These are phyloP conservation scores for Hibiscus syriacus DNA, from an alignment of 345 rosid genomes.

Conservation along the genomic window DNA sequence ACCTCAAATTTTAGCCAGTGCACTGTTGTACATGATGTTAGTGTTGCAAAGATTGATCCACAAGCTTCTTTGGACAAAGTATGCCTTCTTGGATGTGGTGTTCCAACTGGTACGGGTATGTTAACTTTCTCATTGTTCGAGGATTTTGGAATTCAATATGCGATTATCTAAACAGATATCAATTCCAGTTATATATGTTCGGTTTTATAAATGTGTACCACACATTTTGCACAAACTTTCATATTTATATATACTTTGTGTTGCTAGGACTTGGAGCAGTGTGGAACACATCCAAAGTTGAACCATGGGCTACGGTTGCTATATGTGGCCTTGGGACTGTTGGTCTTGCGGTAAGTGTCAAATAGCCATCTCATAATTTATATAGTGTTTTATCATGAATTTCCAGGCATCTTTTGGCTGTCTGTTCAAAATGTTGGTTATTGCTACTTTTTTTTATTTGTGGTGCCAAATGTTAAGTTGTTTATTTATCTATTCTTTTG, in stretches of 20 bases:
- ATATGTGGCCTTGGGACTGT: too few relatives aligned
- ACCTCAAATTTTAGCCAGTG: too few relatives aligned
- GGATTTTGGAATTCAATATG: neutral
- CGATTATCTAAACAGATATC: neutral
- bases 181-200: neutral
- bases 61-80: too few relatives aligned
- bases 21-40: too few relatives aligned
- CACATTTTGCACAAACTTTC: neutral
- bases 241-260: neutral
- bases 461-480: conserved; percentile 3
- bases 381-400: neutral
- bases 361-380: neutral
- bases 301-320: conserved; percentile 82
- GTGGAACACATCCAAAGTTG: conserved; percentile 97
- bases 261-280: conserved; percentile 89
- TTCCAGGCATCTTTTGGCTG: neutral
- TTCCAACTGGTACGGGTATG: conserved; percentile 70
- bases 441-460: neutral
- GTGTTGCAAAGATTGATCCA: too few relatives aligned
- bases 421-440: neutral
- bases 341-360: conserved; percentile 76
- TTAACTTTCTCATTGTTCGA: neutral
- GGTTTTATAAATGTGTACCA: neutral
- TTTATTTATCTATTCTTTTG: neutral
- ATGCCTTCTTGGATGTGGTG: conserved; percentile 99